Conservation (phyloP, 2,329 filamentous ascomycete species). For the Aaosphaeria pasadenensis region DNA sequence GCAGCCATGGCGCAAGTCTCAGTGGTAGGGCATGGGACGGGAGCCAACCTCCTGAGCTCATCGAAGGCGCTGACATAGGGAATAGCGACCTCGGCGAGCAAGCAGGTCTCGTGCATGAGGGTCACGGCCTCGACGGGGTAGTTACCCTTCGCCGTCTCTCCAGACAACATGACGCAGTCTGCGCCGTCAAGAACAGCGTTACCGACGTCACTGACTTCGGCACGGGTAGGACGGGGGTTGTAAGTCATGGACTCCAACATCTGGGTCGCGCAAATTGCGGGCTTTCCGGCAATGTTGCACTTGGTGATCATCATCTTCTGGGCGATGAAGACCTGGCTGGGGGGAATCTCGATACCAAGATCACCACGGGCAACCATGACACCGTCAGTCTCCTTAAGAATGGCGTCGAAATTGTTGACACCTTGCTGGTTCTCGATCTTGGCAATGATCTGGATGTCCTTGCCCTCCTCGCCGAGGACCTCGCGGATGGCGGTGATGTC, state of each 20-base stretch:
- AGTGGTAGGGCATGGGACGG: slow-evolving; percentile 79
- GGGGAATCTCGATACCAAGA: slow-evolving; percentile 96
- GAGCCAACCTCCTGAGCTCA: slow-evolving; percentile 80
- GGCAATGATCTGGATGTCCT: slow-evolving; percentile 98
- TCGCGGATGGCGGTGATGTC: slow-evolving; percentile 92
- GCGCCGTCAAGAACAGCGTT: slow-evolving; percentile 97
- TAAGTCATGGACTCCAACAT: slow-evolving; percentile 99
- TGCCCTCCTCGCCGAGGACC: slow-evolving; percentile 86
- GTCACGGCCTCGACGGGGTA: slow-evolving; percentile 89
- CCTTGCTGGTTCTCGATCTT: slow-evolving; percentile 99
- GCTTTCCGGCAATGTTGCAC: slow-evolving; percentile 99
- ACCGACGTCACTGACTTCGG: slow-evolving; percentile 97
- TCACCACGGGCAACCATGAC: slow-evolving; percentile 99
- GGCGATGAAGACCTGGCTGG: slow-evolving; percentile 96
- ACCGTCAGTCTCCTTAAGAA: slow-evolving; percentile 92
- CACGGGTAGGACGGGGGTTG: slow-evolving; percentile 96
- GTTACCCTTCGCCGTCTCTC: slow-evolving; percentile 96
- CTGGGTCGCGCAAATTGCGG: slow-evolving; percentile 97
- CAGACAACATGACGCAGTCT: slow-evolving; percentile 99
- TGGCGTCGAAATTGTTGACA: slow-evolving; percentile 99
- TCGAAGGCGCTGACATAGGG: slow-evolving; percentile 96
- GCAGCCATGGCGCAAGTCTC: slow-evolving; percentile 98
- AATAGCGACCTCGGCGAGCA: slow-evolving; percentile 95
- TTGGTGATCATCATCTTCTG: slow-evolving; percentile 99
- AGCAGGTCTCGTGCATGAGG: slow-evolving; percentile 98